These are phyloP conservation scores for Prunus mira DNA, from an alignment of 306 rosid species.

Conservation along the genomic window DNA sequence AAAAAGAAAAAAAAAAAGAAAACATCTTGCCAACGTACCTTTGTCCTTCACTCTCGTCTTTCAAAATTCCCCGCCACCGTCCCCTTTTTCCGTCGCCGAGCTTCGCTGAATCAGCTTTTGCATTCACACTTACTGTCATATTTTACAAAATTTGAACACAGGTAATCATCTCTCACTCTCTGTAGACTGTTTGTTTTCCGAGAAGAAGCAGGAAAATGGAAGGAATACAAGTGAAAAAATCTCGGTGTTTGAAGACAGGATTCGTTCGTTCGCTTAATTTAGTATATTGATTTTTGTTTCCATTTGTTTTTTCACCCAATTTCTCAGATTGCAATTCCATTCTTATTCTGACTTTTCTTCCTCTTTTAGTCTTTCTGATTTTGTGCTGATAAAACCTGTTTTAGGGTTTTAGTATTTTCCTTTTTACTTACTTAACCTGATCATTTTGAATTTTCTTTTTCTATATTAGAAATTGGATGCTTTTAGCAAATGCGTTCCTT, in stretches of 20 bases:
- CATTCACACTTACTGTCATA: not conserved
- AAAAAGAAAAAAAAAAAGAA: no score
- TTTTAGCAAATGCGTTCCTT: not conserved
- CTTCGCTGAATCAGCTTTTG: constrained; percentile 8
- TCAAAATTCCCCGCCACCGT: constrained; percentile 44
- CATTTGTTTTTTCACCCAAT: not conserved
- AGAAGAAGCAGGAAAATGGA: not conserved
- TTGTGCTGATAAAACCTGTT: constrained; percentile 9
- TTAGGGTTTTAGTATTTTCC: constrained; percentile 9
- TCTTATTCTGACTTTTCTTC: not conserved
- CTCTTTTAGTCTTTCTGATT: not conserved
- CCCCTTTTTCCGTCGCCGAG: not conserved
- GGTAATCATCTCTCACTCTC: not conserved
- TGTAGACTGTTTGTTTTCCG: constrained; percentile 9
- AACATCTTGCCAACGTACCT: not conserved
- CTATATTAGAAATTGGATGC: not conserved
- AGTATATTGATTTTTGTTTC: not conserved
- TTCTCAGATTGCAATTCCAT: not conserved
- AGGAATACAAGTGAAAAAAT: not conserved
- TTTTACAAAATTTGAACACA: not conserved
- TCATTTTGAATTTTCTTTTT: not conserved
- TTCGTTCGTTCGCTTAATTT: not conserved
- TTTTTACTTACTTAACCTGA: not conserved
- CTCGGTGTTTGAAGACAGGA: not conserved
- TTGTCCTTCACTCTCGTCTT: not conserved